These are phyloP conservation scores for Chenopodium suecicum DNA, from an alignment of 148 eudicot genomes.

Conservation along the genomic window DNA sequence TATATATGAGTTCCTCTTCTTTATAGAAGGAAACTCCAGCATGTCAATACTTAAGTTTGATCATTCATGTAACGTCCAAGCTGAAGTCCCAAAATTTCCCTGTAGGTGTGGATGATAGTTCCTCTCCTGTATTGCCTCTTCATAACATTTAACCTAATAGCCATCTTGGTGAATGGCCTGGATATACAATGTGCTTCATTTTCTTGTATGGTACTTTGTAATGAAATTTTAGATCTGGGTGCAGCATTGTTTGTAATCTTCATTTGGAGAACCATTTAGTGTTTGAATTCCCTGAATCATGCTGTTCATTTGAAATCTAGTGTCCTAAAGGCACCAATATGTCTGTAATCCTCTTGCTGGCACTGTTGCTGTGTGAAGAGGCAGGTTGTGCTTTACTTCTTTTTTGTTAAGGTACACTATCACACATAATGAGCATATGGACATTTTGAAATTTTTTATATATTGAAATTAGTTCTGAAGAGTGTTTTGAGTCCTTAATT, in stretches of 20 bases:
- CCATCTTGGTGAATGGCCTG: not conserved
- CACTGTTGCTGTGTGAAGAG: not conserved
- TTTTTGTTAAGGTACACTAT: not conserved
- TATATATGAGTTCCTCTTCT: not conserved
- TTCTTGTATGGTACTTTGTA: not conserved
- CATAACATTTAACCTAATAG: not conserved
- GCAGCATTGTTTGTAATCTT: not conserved
- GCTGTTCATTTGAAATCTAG: not conserved
- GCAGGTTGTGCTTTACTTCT: not conserved
- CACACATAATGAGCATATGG: not conserved
- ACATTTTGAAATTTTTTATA: too few species aligned
- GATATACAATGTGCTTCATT: not conserved
- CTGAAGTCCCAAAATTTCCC: not conserved
- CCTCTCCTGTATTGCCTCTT: not conserved
- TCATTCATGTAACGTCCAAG: not conserved
- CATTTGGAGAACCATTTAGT: not conserved
- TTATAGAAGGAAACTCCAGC: not conserved
- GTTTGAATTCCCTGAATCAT: not conserved
- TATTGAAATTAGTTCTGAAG: not conserved
- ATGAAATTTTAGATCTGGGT: not conserved
- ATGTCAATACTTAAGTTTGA: not conserved
- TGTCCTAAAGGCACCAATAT: not conserved
- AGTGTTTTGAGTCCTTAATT: constrained; percentile 3
- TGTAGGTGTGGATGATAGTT: not conserved
- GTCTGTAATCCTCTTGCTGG: not conserved